Conservation (phyloP, 139 green algal genomes). For the Chlamydomonas sp. region DNA sequence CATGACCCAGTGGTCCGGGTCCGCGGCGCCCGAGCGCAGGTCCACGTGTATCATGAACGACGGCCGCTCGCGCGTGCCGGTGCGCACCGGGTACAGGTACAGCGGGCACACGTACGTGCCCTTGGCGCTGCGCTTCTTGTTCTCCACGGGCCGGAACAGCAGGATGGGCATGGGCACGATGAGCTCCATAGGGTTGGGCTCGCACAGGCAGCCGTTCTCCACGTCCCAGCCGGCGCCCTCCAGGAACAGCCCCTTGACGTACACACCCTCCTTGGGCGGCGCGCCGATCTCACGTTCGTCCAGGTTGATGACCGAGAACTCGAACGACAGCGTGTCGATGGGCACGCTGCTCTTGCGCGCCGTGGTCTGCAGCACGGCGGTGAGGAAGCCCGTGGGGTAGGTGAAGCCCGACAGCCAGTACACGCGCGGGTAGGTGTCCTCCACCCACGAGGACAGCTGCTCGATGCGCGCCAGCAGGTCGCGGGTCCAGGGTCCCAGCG, state of each 20-base stretch:
- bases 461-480: conserved; percentile 84
- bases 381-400: conserved; percentile 88
- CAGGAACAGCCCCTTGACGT: conserved; percentile 86
- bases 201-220: conserved; percentile 80
- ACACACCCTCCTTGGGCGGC: conserved; percentile 87
- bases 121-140: conserved; percentile 79
- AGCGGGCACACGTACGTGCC: conserved; percentile 82
- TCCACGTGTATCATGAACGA: conserved; percentile 88
- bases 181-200: conserved; percentile 92
- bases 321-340: conserved; percentile 89
- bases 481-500: conserved; percentile 81
- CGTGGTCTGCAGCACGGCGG: conserved; percentile 82
- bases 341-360: conserved; percentile 78
- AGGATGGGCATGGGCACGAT: conserved; percentile 91
- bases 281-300: conserved; percentile 76
- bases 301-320: conserved; percentile 82
- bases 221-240: conserved; percentile 89
- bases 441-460: conserved; percentile 79
- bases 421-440: conserved; percentile 78
- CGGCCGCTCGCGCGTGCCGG: conserved; percentile 82
- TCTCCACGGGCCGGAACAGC: conserved; percentile 86
- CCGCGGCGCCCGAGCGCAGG: conserved; percentile 70
- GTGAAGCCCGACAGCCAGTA: conserved; percentile 93
- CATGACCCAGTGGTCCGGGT: conserved; percentile 87
- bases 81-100: conserved; percentile 87